Base-by-base conservation (phyloP, 2,329 filamentous ascomycete species). In the Calonectria honghensis region DNA sequence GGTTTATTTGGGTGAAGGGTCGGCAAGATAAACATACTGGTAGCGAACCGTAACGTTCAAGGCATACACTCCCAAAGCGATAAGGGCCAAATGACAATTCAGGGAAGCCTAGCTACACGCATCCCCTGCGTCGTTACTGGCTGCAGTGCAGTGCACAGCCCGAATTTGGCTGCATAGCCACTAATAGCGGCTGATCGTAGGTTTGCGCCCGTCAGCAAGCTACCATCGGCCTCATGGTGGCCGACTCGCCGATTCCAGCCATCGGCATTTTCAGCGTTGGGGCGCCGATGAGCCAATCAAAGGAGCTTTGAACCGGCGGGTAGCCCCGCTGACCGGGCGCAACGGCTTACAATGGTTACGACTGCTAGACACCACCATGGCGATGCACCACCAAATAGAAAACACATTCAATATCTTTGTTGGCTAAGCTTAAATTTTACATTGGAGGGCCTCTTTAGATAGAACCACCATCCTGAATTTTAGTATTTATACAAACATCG, bases 381-480 rank as follows among this genome's bases (percentile, higher is more conserved):
- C 54, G 37, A 35, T 61, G 54, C 54, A 61, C 31, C 11, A 61
- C 54, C 32, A 61, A 61, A 61, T 20, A 24, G 54, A 35, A 61
- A 61, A 61, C 13, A 13, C 54, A 61, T 61, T 61, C 54, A 35
- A 61, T 10, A 27, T 37, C 7, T 27, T 39, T 37, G 20, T 7
- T 14, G 32, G 32, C 54, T 61, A 61, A 39, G 54, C 32, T 61
- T 61, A 61, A 59, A 16, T 61, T 61, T 61, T 61, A 61, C 32
- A 24, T 61, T 61, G 6, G 37, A 13, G 18, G 20, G 39, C 16
- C 16, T 48, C 20, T n/a, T 39, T 5, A 31, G 24, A 61, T 39
- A 14, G 20, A 35, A 37, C 20, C 20, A 14, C 6, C 10, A 10
- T 10, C 32, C 4, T 14, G 6, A 1, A 4, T 24, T 39, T 14